Base-by-base conservation (phyloP, 2,329 filamentous ascomycete genomes). In the Aspergillus flavus region DNA sequence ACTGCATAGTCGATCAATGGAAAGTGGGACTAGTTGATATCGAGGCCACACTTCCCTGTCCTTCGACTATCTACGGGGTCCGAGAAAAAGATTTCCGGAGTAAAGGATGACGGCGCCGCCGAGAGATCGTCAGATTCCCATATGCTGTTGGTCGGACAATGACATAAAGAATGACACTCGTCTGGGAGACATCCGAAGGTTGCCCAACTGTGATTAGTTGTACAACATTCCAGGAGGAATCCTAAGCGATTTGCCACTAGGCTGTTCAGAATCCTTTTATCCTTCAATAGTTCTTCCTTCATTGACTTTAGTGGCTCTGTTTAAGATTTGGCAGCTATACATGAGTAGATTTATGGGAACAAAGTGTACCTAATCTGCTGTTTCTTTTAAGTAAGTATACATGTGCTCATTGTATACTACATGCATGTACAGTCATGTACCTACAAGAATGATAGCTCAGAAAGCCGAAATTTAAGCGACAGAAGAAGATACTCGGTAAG, bases 371-470 rank as follows among this genome's bases (percentile, higher is more conserved):
- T 56, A 39, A 28, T 41, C 32, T 26, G 32, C 53, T 26, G 32
- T 34, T 56, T 56, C 6, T 26, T 34, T 9, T 11, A n/a, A n/a
- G 21, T 28, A 23, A 41, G 16, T 58, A 23, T 30, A 43, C 23
- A 43, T 58, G 26, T 45, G 19, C 39, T 21, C 19, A 45, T 45
- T 5, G 39, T 45, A 48, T 58, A 28, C 34, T 58, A 28, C 34
- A 14, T 36, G 34, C 32, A 11, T 32, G 55, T 57, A 57, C 55
- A 45, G 36, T 41, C 55, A 57, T 57, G 54, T n/a, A 45, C 39
- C 26, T 57, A 46, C 43, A 46, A 58, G 41, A 46, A 58, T 59
- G 57, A 59, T 48, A 39, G 32, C 28, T 59, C 57, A 59, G 57
- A 59, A 59, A 30, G 39, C 36, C 14, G 19, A 46, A 14, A 23